A percentile compares a stretch with the other conserved stretches of the same genome.
Evolutionary conservation across 1,284 basidiomycete genomes (phyloP).

Genomic region (Pisolithus thermaeus): DNA sequence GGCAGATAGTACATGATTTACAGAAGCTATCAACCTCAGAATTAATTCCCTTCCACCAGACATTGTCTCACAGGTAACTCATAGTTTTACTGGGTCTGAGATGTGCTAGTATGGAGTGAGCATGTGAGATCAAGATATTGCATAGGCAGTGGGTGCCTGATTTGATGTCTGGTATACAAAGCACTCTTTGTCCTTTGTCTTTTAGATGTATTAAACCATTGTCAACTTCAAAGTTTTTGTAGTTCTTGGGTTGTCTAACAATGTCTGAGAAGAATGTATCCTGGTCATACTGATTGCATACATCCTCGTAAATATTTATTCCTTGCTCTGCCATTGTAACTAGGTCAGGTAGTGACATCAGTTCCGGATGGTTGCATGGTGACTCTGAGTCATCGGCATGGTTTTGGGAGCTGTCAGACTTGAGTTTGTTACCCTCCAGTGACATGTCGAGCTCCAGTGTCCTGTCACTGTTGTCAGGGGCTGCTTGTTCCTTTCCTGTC

Average conservation of each 20-base stretch:
- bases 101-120: neutral
- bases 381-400: too few relatives aligned
- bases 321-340: too few relatives aligned
- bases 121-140: constrained; percentile 3
- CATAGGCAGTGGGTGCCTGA: neutral
- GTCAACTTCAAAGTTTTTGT: too few relatives aligned
- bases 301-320: too few relatives aligned
- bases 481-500: neutral
- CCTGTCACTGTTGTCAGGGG: too few relatives aligned
- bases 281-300: too few relatives aligned
- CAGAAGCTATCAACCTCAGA: constrained; percentile 12
- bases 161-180: constrained; percentile 3
- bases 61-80: constrained; percentile 5
- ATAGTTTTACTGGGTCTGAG: neutral
- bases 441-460: too few relatives aligned
- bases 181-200: neutral
- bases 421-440: too few relatives aligned
- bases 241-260: too few relatives aligned
- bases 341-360: too few relatives aligned
- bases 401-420: too few relatives aligned
- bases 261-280: too few relatives aligned
- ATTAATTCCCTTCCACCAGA: constrained; percentile 2
- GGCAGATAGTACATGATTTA: constrained; percentile 10
- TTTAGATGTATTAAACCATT: constrained; percentile 1
- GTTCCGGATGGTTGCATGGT: neutral